Evolutionary conservation across 2,329 filamentous ascomycete species (phyloP), one percentile per base, ranked within the genome.

Genomic region (Ophiostoma australiae): DNA sequence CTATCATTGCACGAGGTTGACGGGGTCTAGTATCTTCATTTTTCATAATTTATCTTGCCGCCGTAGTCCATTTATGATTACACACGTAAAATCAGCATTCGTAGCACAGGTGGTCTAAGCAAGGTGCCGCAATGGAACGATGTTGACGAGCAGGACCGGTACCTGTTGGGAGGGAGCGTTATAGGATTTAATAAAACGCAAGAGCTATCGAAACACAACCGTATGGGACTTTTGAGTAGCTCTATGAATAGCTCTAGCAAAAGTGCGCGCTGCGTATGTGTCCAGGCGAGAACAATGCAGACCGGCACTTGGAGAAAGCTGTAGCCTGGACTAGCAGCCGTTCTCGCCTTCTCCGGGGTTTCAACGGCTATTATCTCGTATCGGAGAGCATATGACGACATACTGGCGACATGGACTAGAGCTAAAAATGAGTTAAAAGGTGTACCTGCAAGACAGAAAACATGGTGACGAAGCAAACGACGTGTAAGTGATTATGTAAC

Each of bases 281-380:
- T 4, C 10, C n/a, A 8, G n/a, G 8, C 3, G 52, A 58, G 23
- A 27, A 58, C 52, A 27, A 17, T 58, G 52, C 52, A 58, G 27
- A 7, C 7, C 52, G 23, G 52, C 52, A 58, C 52, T 27, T n/a
- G 52, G 23, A 23, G 52, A 58, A 58, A 31, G 52, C 11, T 58
- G 52, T 3, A 58, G 52, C 52, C 52, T 58, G 23, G 11, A 58
- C 52, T 58, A 58, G 52, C 11, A 11, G 52, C 23, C 1, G 52
- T 27, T 58, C n/a, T 58, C 52, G 52, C 23, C 48, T 58, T 58
- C 52, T 58, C 52, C 52, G 52, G 52, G n/a, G 52, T 58, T 58
- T n/a, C 52, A 27, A 52, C 48, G 48, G 48, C 5, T 15, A 52
- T 15, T 23, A 17, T 4, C 20, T 48, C 44, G 15, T 48, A 48